Evolutionary conservation across 2,329 filamentous ascomycete genomes (phyloP).

Genomic region (Monilinia aucupariae): DNA sequence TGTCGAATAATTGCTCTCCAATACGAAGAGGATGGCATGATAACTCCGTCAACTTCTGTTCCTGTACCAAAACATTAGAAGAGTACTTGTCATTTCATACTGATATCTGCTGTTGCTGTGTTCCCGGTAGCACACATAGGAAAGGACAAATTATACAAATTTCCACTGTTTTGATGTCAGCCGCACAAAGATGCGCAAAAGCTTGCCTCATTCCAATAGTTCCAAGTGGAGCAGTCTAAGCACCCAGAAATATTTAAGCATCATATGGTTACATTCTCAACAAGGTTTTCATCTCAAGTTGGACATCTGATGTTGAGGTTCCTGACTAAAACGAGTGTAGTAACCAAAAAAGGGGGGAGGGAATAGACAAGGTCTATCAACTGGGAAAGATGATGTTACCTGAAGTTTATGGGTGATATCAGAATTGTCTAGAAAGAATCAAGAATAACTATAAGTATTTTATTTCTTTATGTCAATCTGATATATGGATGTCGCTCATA

Average conservation of each 20-base stretch:
- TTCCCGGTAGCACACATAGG: background rate
- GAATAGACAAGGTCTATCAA: background rate
- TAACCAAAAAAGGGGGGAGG: background rate
- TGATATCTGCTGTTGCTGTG: background rate
- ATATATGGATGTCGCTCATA: background rate
- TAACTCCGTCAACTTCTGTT: background rate
- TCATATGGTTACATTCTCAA: slow-evolving; percentile 5
- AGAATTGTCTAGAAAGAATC: background rate
- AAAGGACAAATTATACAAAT: background rate
- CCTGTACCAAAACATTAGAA: background rate
- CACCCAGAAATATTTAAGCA: background rate
- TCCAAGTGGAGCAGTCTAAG: background rate
- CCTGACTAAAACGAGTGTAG: background rate
- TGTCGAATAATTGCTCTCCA: background rate
- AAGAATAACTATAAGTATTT: background rate
- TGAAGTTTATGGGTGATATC: background rate
- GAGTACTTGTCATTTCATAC: background rate
- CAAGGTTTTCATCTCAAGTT: slow-evolving; percentile 9
- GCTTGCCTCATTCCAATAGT: slow-evolving; percentile 13
- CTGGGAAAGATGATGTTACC: background rate
- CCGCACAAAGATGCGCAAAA: slow-evolving; percentile 4
- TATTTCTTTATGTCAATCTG: background rate
- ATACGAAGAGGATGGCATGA: background rate
- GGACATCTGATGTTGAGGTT: slow-evolving; percentile 7
- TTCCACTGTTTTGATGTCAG: background rate